These are phyloP conservation scores for Penicillium digitatum DNA, from an alignment of 2,329 filamentous ascomycete species.

Conservation along the genomic window DNA sequence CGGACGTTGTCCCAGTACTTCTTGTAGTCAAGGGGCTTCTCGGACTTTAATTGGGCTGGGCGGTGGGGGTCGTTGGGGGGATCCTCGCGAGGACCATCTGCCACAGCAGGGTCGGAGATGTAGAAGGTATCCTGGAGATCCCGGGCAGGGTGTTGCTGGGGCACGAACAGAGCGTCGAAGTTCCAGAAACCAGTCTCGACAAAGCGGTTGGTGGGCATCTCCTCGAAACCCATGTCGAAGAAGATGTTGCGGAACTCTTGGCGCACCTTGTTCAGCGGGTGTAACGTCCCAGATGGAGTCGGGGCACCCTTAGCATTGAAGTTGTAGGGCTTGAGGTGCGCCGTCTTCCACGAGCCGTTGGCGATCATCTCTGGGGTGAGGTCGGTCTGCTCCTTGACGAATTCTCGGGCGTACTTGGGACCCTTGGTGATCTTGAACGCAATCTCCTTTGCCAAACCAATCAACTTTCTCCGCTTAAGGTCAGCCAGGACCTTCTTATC, in stretches of 20 bases:
- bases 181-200: slow-evolving; percentile 99
- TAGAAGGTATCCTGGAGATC: slow-evolving; percentile 99
- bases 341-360: slow-evolving; percentile 84
- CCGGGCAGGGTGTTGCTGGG: slow-evolving; percentile 94
- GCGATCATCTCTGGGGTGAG: slow-evolving; percentile 89
- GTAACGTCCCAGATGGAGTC: slow-evolving; percentile 48
- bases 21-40: slow-evolving; percentile 63
- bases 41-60: slow-evolving; percentile 29
- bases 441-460: slow-evolving; percentile 78
- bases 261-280: slow-evolving; percentile 82
- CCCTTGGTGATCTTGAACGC: slow-evolving; percentile 82
- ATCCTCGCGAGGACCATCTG: slow-evolving; percentile 63
- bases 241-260: slow-evolving; percentile 96
- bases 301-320: slow-evolving; percentile 64
- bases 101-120: slow-evolving; percentile 79
- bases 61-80: slow-evolving; percentile 42
- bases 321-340: slow-evolving; percentile 80
- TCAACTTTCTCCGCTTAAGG: slow-evolving; percentile 85
- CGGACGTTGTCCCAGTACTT: slow-evolving; percentile 85
- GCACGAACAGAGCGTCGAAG: slow-evolving; percentile 94
- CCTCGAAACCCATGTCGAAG: slow-evolving; percentile 97
- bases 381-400: slow-evolving; percentile 91
- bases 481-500: slow-evolving; percentile 76
- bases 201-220: slow-evolving; percentile 92
- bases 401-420: slow-evolving; percentile 79